A percentile compares a stretch with the other conserved stretches of the same genome.
phyloP scores from a whole-genome alignment of 2,329 filamentous ascomycete species.

The Fusarium sp. region DNA sequence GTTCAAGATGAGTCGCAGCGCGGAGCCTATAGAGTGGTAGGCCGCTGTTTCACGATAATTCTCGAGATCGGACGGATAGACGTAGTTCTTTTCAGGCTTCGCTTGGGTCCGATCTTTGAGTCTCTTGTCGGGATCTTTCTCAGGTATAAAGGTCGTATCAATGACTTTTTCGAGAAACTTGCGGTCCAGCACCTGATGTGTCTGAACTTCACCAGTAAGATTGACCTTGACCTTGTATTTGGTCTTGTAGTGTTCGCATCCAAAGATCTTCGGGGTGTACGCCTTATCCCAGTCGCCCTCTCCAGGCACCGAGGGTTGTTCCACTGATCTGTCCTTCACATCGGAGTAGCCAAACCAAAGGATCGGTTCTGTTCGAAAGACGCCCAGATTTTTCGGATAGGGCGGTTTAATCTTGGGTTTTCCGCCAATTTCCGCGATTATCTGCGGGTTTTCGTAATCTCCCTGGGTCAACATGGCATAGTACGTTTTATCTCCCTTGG shows the following conservation, averaged over 20 bases:
- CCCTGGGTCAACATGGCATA: conserved; percentile 38
- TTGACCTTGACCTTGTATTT: conserved; percentile 46
- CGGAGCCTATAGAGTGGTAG: conserved; percentile 43
- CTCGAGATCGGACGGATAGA: conserved; percentile 35
- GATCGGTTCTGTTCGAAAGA: conserved; percentile 46
- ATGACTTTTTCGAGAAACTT: conserved; percentile 39
- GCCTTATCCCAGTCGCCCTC: conserved; percentile 40
- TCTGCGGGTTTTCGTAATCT: conserved; percentile 43
- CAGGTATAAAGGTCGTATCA: conserved; percentile 37
- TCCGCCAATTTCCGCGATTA: conserved; percentile 20
- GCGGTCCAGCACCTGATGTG: conserved; percentile 34
- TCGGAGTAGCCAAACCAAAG: conserved; percentile 48
- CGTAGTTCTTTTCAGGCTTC: conserved; percentile 39
- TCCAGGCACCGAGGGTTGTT: conserved; percentile 27
- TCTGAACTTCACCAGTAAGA: conserved; percentile 43
- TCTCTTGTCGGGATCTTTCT: conserved; percentile 34
- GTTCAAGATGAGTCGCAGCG: conserved; percentile 41
- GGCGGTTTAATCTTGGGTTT: conserved; percentile 31
- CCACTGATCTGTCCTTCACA: conserved; percentile 37
- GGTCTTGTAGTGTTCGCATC: conserved; percentile 46
- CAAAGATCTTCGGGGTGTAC: conserved; percentile 49
- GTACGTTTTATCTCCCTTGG: conserved; percentile 44
- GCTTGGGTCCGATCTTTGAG: conserved; percentile 42
- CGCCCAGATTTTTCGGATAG: conserved; percentile 44
- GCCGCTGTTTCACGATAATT: conserved; percentile 43